These are phyloP conservation scores for Ceratocystis cacaofunesta DNA, from an alignment of 2,329 filamentous ascomycete genomes.

Conservation along the genomic window DNA sequence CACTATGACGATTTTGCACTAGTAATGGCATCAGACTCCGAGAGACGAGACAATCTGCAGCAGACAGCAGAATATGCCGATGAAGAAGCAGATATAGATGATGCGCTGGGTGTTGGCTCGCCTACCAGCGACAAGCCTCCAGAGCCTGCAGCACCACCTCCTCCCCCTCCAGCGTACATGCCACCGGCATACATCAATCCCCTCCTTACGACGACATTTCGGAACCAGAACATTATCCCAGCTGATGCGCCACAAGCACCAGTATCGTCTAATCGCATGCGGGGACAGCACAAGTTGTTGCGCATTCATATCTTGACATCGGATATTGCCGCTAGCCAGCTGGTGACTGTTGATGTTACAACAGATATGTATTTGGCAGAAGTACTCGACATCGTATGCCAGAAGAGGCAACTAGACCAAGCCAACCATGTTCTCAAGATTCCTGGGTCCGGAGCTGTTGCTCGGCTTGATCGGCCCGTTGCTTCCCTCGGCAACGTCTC, in stretches of 20 bases:
- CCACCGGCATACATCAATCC: slow-evolving; percentile 32
- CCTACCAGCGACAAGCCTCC: slow-evolving; percentile 22
- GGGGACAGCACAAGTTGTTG: slow-evolving; percentile 55
- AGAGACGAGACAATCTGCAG: slow-evolving; percentile 54
- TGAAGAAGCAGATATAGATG: slow-evolving; percentile 30
- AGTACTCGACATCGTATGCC: slow-evolving; percentile 63
- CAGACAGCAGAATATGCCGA: slow-evolving; percentile 49
- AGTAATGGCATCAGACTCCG: slow-evolving; percentile 53
- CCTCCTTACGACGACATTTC: slow-evolving; percentile 45
- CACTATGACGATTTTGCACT: slow-evolving; percentile 73
- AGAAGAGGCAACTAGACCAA: slow-evolving; percentile 65
- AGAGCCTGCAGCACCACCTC: slow-evolving; percentile 28
- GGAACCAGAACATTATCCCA: slow-evolving; percentile 35
- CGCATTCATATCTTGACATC: slow-evolving; percentile 56
- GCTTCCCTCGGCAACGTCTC: slow-evolving; percentile 61
- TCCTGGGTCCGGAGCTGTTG: slow-evolving; percentile 57
- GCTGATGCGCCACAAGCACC: slow-evolving; percentile 39
- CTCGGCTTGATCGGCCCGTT: slow-evolving; percentile 62
- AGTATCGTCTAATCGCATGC: slow-evolving; percentile 30
- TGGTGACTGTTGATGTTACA: slow-evolving; percentile 59
- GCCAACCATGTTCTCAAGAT: slow-evolving; percentile 66
- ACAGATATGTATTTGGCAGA: slow-evolving; percentile 74
- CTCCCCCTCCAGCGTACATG: slow-evolving; percentile 15
- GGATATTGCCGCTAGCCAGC: slow-evolving; percentile 56
- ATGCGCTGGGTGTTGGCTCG: slow-evolving; percentile 19